Percentiles rank a stretch among this genome's conserved stretches.
Evolutionary conservation across 768 basidiomycete species (phyloP).

Genomic region (Suillus occidentalis): DNA sequence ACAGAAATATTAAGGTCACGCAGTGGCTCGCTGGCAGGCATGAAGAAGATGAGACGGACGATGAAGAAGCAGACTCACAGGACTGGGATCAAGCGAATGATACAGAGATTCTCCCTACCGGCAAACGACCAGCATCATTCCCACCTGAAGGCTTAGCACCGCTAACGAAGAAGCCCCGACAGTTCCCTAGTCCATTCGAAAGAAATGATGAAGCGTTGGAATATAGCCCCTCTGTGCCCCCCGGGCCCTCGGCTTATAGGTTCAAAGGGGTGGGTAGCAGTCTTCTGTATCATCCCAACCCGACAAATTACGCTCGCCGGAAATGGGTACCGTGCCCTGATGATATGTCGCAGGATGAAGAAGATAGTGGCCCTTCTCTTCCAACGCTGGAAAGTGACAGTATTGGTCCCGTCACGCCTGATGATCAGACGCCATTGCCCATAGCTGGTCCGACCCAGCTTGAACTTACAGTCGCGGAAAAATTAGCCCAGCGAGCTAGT

Average conservation of each 20-base stretch:
- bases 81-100: conserved; percentile 15
- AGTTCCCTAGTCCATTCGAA: conserved; percentile 14
- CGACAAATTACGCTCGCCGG: conserved; percentile 56
- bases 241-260: conserved; percentile 24
- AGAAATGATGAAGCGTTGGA: conserved; percentile 28
- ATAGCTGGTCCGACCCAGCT: conserved; percentile 34
- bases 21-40: conserved; percentile 28
- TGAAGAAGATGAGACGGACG: conserved; percentile 19
- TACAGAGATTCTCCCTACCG: conserved; percentile 13
- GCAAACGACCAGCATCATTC: conserved; percentile 24
- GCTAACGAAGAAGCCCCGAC: conserved; percentile 28
- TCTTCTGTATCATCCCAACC: conserved; percentile 59
- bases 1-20: conserved; percentile 40
- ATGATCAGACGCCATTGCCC: conserved; percentile 47
- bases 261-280: conserved; percentile 41
- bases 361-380: conserved; percentile 31
- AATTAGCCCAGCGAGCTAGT: conserved; percentile 2
- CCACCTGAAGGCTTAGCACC: conserved; percentile 26
- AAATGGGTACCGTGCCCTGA: conserved; percentile 48
- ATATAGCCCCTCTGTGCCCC: conserved; percentile 24
- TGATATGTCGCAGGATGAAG: conserved; percentile 36
- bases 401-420: conserved; percentile 55
- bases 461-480: conserved; percentile 3
- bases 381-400: conserved; percentile 47
- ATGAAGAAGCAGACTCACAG: conserved; percentile 20